Percentiles rank a stretch among this genome's conserved stretches.
These are phyloP conservation scores for Termitomyces sp. DNA, from an alignment of 768 basidiomycete species.

Conservation along the genomic window DNA sequence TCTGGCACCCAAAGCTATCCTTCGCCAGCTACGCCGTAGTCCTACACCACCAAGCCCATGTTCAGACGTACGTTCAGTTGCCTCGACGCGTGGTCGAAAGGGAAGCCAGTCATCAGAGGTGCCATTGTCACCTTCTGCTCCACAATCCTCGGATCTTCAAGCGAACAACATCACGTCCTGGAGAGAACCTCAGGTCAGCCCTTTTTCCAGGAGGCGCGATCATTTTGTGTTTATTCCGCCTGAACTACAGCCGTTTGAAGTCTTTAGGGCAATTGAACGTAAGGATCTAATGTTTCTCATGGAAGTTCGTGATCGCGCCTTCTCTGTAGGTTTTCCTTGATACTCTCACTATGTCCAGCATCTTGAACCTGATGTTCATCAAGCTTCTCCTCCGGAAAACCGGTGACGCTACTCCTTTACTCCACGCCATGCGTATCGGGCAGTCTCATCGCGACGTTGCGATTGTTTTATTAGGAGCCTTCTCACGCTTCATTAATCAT, in stretches of 20 bases:
- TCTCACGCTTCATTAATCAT: constrained; percentile 89
- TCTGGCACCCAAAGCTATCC: constrained; percentile 50
- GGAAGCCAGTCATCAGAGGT: constrained; percentile 17
- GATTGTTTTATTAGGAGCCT: constrained; percentile 82
- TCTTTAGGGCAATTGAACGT: constrained; percentile 80
- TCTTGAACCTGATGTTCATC: not conserved
- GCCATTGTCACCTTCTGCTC: constrained; percentile 14
- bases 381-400: constrained; percentile 80
- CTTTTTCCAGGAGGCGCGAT: not conserved
- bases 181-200: constrained; percentile 49
- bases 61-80: constrained; percentile 12
- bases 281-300: constrained; percentile 80
- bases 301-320: constrained; percentile 77
- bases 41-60: constrained; percentile 29
- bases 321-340: constrained; percentile 49
- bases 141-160: constrained; percentile 9
- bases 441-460: constrained; percentile 75
- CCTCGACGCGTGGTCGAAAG: constrained; percentile 12
- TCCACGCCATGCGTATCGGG: constrained; percentile 86
- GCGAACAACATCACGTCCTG: constrained; percentile 21
- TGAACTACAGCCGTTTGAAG: constrained; percentile 39
- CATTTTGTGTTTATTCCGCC: not conserved
- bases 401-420: constrained; percentile 81
- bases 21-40: constrained; percentile 45
- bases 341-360: not conserved